Conservation (phyloP, 108 stramenopile species). For the Phaeodactylum tricornutum region DNA sequence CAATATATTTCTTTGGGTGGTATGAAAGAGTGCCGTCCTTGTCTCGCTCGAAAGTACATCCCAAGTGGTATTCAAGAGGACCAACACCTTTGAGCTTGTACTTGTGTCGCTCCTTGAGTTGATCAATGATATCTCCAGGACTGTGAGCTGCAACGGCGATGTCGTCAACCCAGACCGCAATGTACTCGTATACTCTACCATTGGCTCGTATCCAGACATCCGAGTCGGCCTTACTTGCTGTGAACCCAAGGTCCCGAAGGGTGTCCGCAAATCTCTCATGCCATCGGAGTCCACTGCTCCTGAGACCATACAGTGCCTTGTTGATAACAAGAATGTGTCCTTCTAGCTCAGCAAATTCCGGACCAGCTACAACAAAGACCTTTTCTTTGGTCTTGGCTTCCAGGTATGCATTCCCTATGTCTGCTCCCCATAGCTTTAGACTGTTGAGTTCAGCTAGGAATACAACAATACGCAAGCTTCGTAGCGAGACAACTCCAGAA, state of each 20-base stretch:
- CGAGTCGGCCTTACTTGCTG: conserved; percentile 17
- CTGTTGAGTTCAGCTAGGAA: conserved; percentile 12
- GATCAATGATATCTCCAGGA: conserved; percentile 4
- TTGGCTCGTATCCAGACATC: conserved; percentile 19
- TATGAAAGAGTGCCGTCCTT: conserved; percentile 1
- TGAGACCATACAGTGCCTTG: conserved; percentile 15
- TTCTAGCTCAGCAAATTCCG: conserved; percentile 7
- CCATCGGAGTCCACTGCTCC: neutral
- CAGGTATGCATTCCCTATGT: conserved; percentile 21
- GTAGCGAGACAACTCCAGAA: conserved; percentile 20
- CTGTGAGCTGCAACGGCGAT: conserved; percentile 5
- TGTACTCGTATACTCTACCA: conserved; percentile 2
- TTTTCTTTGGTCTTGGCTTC: conserved; percentile 7
- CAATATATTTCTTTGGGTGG: neutral
- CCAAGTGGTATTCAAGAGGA: conserved; percentile 2
- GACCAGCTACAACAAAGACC: conserved; percentile 14
- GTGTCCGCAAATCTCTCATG: conserved; percentile 1
- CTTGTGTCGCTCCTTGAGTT: neutral
- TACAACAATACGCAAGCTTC: conserved; percentile 3
- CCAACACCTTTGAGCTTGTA: conserved; percentile 5
- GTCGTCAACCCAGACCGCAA: conserved; percentile 4
- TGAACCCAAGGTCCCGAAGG: conserved; percentile 22
- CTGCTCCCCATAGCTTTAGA: conserved; percentile 4
- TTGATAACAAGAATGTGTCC: conserved; percentile 5
- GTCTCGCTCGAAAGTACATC: conserved; percentile 3